Percentiles rank a stretch among this genome's conserved stretches.
These are phyloP conservation scores for Heterobasidion annosum DNA, from an alignment of 1,284 basidiomycete species.

Conservation along the genomic window DNA sequence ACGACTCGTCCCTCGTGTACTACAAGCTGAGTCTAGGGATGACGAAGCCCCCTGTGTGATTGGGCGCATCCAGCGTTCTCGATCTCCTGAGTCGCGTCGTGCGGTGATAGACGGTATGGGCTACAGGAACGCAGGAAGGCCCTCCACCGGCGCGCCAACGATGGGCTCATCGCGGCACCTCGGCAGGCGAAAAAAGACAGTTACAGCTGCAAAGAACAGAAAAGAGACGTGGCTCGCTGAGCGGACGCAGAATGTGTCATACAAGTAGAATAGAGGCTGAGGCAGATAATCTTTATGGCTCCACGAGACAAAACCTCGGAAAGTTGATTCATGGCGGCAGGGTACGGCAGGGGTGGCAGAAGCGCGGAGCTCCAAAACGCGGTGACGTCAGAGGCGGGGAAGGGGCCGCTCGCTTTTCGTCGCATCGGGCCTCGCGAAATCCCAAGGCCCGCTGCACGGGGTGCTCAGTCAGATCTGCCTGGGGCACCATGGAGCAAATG, in stretches of 20 bases:
- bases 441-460: too few species aligned
- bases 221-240: too few species aligned
- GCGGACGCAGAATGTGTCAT: too few species aligned
- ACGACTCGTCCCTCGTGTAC: constrained; percentile 76
- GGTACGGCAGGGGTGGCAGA: not conserved
- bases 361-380: not conserved
- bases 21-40: constrained; percentile 72
- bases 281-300: too few species aligned
- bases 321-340: not conserved
- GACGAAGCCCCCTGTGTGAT: constrained; percentile 55
- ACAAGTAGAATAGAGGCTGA: too few species aligned
- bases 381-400: not conserved
- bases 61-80: too few species aligned
- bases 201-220: too few species aligned
- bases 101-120: not conserved
- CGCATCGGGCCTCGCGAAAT: too few species aligned
- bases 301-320: too few species aligned
- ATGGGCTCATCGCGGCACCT: too few species aligned
- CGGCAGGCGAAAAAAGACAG: too few species aligned
- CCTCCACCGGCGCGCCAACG: not conserved
- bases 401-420: not conserved
- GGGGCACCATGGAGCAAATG: not conserved
- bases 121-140: not conserved
- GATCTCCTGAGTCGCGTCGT: not conserved
- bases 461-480: not conserved